Evolutionary conservation across 257 asterid genomes (phyloP).

Genomic region (Eucommia ulmoides): DNA sequence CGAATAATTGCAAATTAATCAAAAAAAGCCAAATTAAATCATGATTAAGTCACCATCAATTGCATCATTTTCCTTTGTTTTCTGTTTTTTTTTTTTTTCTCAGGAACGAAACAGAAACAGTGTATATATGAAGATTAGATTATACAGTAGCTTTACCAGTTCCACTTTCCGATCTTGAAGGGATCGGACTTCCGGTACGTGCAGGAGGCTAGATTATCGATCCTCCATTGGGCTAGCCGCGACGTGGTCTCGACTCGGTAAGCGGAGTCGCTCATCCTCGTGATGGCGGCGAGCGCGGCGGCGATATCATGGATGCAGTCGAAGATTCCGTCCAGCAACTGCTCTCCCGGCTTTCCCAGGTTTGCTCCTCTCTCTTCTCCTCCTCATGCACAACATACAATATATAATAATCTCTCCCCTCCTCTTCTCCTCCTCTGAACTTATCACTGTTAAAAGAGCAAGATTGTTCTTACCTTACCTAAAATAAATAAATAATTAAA

Average conservation of each 20-base stretch:
- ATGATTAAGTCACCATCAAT: neutral
- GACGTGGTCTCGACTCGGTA: conserved; percentile 85
- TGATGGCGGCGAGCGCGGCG: conserved; percentile 39
- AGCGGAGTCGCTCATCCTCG: conserved; percentile 84
- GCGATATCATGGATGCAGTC: conserved; percentile 89
- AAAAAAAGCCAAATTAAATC: neutral
- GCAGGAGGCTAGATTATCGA: conserved; percentile 53
- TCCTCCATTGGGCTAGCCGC: conserved; percentile 94
- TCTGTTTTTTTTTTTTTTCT: neutral
- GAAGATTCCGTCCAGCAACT: conserved; percentile 57
- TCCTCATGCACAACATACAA: conserved; percentile 15
- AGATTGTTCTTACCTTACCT: conserved; percentile 2
- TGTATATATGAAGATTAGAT: neutral
- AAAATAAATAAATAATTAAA: neutral
- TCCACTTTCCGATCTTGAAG: conserved; percentile 71
- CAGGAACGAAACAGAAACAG: neutral
- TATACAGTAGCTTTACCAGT: conserved; percentile 31
- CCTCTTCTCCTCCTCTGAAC: neutral
- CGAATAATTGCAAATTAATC: neutral
- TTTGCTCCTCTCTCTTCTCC: conserved; percentile 28
- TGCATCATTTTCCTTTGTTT: neutral
- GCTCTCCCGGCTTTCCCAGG: conserved; percentile 94
- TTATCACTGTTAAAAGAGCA: neutral
- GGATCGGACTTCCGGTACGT: conserved; percentile 72
- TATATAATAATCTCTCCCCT: neutral